Evolutionary conservation across 2,329 filamentous ascomycete genomes (phyloP), one percentile per base, ranked within the genome.

Genomic region (Aspergillus candidus): DNA sequence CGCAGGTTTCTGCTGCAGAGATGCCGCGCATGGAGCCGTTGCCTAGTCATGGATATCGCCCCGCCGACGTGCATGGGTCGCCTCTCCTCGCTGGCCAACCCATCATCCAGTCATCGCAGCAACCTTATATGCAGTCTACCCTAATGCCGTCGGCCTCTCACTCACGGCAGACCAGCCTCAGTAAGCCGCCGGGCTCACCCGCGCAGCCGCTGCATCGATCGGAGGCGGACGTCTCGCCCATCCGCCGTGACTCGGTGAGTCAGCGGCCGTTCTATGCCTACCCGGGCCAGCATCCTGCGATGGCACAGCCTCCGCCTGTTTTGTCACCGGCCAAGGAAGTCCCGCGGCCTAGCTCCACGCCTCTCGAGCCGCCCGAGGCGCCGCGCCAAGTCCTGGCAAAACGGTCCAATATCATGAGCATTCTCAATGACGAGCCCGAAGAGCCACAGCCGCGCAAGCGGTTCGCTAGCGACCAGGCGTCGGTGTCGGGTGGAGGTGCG

Each of bases 321-420:
- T 41, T 66, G 37, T 65, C 63, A 3, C 65, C 66, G 4, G 55
- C 63, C 12, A 68, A 66, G 51, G 67, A 70, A 32, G 34, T 44
- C n/a, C 45, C 57, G 22, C 65, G 65, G 27, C 54, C 61, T 12
- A 62, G 55, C 32, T 60, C 62, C 4, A 64, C 62, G 13, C 58
- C 62, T 6, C 48, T 48, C 7, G 58, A 60, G 34, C 43, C 54
- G 6, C 51, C 61, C 4, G 70, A 72, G 41, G 57, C 60, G 33
- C 58, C 66, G 39, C 66, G 66, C 36, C 65, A 70, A 38, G 64
- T 69, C 4, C 70, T 70, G 17, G 69, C 67, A 1, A 75, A 74
- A 52, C 66, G 70, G 32, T 74, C 71, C 2, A 74, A 73, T 50
- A 72, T 75, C 36, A 71, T 72, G 62, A 71, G 61, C 46, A 68